A percentile compares a stretch with the other conserved stretches of the same genome.
Conservation (phyloP, 176 grass and related monocot genomes). For the Tuctoria greenei region DNA sequence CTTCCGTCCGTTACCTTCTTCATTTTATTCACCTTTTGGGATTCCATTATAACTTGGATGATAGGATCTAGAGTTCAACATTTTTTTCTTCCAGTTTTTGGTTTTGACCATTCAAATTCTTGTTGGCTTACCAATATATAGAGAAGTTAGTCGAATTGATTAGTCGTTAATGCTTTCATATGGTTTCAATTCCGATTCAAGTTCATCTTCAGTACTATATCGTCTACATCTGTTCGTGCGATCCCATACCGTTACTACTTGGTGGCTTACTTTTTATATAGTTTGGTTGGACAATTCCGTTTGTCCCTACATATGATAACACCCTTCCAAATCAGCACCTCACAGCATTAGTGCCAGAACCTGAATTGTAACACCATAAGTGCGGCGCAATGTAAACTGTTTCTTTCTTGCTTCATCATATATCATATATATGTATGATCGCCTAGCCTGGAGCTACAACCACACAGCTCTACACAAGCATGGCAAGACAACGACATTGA, state of each 20-base stretch:
- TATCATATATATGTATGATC: conserved; percentile 24
- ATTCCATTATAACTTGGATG: conserved; percentile 63
- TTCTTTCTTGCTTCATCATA: conserved; percentile 23
- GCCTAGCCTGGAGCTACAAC: conserved; percentile 29
- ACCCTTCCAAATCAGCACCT: conserved; percentile 39
- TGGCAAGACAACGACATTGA: conserved; percentile 21
- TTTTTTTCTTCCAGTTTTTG: conserved; percentile 39
- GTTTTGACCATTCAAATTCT: conserved; percentile 51
- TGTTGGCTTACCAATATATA: conserved; percentile 63
- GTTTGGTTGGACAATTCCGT: conserved; percentile 43
- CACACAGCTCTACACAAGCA: conserved; percentile 15
- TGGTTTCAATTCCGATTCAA: conserved; percentile 29
- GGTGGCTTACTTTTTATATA: conserved; percentile 16
- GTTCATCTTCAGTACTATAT: conserved; percentile 29
- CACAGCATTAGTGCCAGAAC: conserved; percentile 35
- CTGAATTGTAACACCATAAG: conserved; percentile 32
- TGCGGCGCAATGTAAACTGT: neutral
- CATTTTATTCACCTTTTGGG: conserved; percentile 33
- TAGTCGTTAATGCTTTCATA: conserved; percentile 30
- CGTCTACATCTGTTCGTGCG: conserved; percentile 27
- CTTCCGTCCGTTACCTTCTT: conserved; percentile 44
- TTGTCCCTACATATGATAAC: conserved; percentile 80
- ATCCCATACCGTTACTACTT: conserved; percentile 4
- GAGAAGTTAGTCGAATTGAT: conserved; percentile 51
- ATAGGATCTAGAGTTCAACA: conserved; percentile 49